These are phyloP conservation scores for Claviceps capensis DNA, from an alignment of 2,329 filamentous ascomycete genomes.

Conservation along the genomic window DNA sequence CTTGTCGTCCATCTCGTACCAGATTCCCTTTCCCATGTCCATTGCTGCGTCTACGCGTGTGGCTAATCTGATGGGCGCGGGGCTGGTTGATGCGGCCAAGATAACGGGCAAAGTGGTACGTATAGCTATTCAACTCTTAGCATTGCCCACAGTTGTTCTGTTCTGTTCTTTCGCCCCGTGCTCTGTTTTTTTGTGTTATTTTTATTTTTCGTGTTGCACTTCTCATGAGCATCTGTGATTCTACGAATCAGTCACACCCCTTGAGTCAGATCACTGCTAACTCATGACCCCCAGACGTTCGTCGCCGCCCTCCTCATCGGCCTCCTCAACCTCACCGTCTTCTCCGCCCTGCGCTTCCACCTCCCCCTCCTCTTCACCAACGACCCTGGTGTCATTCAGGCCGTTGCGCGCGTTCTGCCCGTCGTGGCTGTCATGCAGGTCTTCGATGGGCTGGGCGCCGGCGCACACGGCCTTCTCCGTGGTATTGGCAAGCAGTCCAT, in stretches of 20 bases:
- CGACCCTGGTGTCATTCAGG: conserved; percentile 52
- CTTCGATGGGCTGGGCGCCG: conserved; percentile 68
- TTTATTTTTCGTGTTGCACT: too few relatives aligned
- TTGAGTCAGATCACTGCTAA: not conserved
- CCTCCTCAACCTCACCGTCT: conserved; percentile 59
- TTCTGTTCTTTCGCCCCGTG: too few relatives aligned
- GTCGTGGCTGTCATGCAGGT: conserved; percentile 81
- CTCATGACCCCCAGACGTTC: conserved; percentile 30
- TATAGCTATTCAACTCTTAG: conserved; percentile 6
- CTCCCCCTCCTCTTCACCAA: conserved; percentile 71
- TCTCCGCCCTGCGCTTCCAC: conserved; percentile 53
- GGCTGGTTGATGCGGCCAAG: conserved; percentile 66
- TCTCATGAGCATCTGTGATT: too few relatives aligned
- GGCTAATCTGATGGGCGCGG: conserved; percentile 83
- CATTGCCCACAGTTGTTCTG: too few relatives aligned
- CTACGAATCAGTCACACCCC: too few relatives aligned
- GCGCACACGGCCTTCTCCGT: conserved; percentile 72
- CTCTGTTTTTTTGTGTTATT: too few relatives aligned
- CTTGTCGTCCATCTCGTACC: conserved; percentile 67
- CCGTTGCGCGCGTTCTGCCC: conserved; percentile 59
- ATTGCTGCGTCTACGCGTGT: conserved; percentile 82
- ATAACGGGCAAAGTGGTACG: conserved; percentile 62
- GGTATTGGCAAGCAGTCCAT: conserved; percentile 82
- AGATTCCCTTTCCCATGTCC: conserved; percentile 82
- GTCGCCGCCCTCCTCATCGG: conserved; percentile 57